Evolutionary conservation across 108 stramenopile genomes (phyloP), one percentile per base, ranked within the genome.

Genomic region (Fragilariopsis cylindrus): DNA sequence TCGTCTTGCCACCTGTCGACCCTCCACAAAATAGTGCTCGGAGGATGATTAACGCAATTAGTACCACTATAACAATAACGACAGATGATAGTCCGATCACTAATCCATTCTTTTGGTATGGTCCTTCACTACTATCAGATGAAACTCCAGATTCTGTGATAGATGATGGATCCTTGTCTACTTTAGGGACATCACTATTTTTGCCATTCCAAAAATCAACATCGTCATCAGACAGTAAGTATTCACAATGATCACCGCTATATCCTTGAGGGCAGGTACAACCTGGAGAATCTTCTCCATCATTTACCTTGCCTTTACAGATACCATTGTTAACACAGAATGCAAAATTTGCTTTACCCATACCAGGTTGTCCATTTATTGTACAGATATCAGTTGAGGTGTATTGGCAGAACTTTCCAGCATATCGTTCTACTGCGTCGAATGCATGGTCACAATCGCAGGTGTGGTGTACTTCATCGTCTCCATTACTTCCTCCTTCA

Each of bases 381-480:
- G 79, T 80, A 46, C 79, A 80, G 4, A 75, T 65, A 42, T 70
- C 63, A 21, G 79, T 80, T 53, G 68, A 70, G 4, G 56, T 13
- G 63, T 75, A 75, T 43, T 80, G 79, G 65, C 79, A 80, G 48
- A 60, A 80, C 58, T 65, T 75, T 53, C 79, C 79, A 44, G 79
- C 78, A 48, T 57, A 79, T 41, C 53, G 40, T 15, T 69, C 57
- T 1, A 63, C 30, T 6, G 72, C 52, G 39, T 73, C 67, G 21
- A 63, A 58, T 8, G 76, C 84, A 19, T 57, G 9, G 43, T 76
- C 75, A 71, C 88, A 88, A 49, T 88, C 82, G 57, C 88, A 88
- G 4, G 47, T 69, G 62, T 62, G 54, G 15, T 49, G 12, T 16
- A 71, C 45, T 45, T 49, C 48, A 13, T 8, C 16, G 4, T 52